Conservation (phyloP, 228 moss, liverwort and hornwort species). For the Sphagnum fallax region DNA sequence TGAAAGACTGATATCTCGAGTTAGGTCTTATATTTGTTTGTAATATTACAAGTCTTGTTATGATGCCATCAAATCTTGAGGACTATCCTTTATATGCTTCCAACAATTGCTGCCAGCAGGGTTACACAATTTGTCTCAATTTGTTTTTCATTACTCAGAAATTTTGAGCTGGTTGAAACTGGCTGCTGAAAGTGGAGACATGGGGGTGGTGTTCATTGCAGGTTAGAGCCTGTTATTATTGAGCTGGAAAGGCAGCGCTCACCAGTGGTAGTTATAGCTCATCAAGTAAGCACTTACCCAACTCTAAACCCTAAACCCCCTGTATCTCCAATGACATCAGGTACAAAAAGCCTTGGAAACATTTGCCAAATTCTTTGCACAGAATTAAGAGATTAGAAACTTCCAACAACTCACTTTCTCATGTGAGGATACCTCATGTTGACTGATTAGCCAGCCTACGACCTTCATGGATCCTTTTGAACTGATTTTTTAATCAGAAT, state of each 20-base stretch:
- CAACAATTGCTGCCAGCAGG: background rate
- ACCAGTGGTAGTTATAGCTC: constrained; percentile 97
- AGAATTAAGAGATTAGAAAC: background rate
- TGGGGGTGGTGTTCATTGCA: constrained; percentile 12
- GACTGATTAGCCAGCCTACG: too few species aligned
- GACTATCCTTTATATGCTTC: background rate
- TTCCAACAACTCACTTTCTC: too few species aligned
- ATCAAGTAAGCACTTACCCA: constrained; percentile 49
- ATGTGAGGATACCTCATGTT: too few species aligned
- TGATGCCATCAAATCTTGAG: too few species aligned
- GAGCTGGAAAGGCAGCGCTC: constrained; percentile 98
- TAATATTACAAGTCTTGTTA: too few species aligned
- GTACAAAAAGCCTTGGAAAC: background rate
- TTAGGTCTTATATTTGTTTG: too few species aligned
- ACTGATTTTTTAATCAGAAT: too few species aligned
- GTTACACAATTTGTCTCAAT: background rate
- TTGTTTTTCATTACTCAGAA: background rate
- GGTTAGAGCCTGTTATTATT: constrained; percentile 96
- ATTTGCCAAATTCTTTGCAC: background rate
- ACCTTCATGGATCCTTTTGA: too few species aligned
- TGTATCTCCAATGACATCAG: background rate
- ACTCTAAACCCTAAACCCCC: background rate
- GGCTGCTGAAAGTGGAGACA: background rate
- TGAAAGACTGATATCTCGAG: too few species aligned
- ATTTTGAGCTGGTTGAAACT: background rate